A percentile compares a stretch with the other conserved stretches of the same genome.
These are phyloP conservation scores for Exsudoporus frostii DNA, from an alignment of 768 basidiomycete genomes.

Conservation along the genomic window DNA sequence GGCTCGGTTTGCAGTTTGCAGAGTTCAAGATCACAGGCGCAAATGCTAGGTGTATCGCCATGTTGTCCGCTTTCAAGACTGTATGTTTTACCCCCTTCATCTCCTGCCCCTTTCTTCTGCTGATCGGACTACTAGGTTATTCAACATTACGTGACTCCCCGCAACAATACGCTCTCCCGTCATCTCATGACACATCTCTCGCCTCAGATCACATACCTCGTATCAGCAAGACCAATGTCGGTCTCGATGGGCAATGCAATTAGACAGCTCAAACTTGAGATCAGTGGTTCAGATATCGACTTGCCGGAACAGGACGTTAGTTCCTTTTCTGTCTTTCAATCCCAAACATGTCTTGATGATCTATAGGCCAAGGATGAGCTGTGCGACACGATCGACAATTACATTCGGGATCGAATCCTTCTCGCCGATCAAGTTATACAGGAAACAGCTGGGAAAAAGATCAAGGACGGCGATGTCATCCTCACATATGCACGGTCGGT, in stretches of 20 bases:
- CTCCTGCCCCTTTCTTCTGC: not conserved
- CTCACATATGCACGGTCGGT: constrained; percentile 87
- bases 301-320: constrained; percentile 91
- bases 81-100: constrained; percentile 42
- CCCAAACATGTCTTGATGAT: not conserved
- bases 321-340: not conserved
- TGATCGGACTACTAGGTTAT: constrained; percentile 60
- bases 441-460: constrained; percentile 85
- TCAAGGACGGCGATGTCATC: constrained; percentile 90
- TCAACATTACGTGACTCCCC: constrained; percentile 84
- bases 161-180: constrained; percentile 80
- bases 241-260: constrained; percentile 95
- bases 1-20: constrained; percentile 86
- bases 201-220: constrained; percentile 88
- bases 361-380: constrained; percentile 82
- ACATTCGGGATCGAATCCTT: constrained; percentile 91
- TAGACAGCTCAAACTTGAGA: constrained; percentile 91
- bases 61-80: constrained; percentile 86
- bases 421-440: constrained; percentile 93
- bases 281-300: constrained; percentile 89
- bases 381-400: constrained; percentile 84
- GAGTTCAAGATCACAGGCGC: constrained; percentile 92
- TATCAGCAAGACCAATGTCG: constrained; percentile 85
- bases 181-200: constrained; percentile 91
- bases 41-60: constrained; percentile 93